Base-by-base conservation (phyloP, 23 red algal genomes). In the Gracilaria vermiculophylla region DNA sequence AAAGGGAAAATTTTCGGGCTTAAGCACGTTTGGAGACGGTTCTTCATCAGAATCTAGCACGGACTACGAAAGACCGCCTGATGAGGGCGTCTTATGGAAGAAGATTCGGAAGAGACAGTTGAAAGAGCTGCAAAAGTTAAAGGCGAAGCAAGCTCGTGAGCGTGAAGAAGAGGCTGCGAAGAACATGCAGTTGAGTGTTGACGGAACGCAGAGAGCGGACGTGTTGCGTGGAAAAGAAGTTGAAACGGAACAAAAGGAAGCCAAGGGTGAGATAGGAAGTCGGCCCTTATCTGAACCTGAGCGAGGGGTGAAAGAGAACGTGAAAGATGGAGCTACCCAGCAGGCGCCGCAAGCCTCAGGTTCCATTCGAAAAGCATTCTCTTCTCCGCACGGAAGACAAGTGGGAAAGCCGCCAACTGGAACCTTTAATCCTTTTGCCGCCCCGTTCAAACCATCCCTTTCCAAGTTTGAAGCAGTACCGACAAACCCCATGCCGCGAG, bases 51-150 rank as follows among this genome's bases (percentile, higher is more conserved):
- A 45, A 1, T 48, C 36, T 27, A 48, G 42, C 47, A 40, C 15
- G 6, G 67, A 73, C 20, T 73, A 73, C 40, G 67, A 73, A n/a
- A 13, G 67, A 48, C 67, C 67, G 23, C 67, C 42, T 10, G 67
- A 73, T 37, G 67, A 73, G 13, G 28, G 23, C 23, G 28, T 73
- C 8, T 32, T 42, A 8, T 42, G n/a, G 20, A 73, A 48, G 6
- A 73, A 20, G 17, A 4, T 45, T 2, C 44, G 28, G 67, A 73
- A 36, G 17, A 73, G 24, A 19, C 17, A 48, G 40, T 12, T 48
- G 3, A 48, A 13, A 24, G 5, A 10, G 11, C 4, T 28, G 0
- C 67, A 24, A 25, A 73, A 73, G 17, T 11, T 25, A 2, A 42
- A 45, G 40, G 67, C 23, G 67, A 69, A 69, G 34, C 0, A 69